phyloP scores from a whole-genome alignment of 2,329 filamentous ascomycete species.

The Clarireedia sp. region DNA sequence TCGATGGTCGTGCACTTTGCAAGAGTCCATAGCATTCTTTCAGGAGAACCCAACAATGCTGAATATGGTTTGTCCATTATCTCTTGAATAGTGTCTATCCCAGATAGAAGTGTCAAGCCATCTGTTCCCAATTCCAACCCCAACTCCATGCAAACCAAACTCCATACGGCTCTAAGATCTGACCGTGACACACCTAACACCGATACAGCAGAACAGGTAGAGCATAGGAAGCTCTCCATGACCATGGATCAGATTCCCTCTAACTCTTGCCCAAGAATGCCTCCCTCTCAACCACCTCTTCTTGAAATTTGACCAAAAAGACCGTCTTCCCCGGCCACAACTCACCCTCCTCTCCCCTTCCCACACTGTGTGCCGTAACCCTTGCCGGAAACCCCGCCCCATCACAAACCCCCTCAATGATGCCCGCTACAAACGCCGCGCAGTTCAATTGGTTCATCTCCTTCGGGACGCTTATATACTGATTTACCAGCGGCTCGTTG shows the following conservation, averaged over 20 bases:
- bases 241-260: not conserved
- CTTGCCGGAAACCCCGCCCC: constrained; percentile 82
- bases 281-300: constrained; percentile 89
- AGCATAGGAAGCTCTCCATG: not conserved
- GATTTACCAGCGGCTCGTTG: constrained; percentile 93
- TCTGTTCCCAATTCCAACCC: not conserved
- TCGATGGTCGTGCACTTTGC: too few species aligned
- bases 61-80: not conserved
- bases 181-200: not conserved
- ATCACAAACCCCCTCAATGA: constrained; percentile 93
- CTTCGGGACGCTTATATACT: constrained; percentile 83
- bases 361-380: constrained; percentile 81
- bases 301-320: constrained; percentile 85
- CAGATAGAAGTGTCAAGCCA: not conserved
- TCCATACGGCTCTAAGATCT: constrained; percentile 10
- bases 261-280: constrained; percentile 59
- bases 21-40: too few species aligned
- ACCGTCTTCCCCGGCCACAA: constrained; percentile 97
- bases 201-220: not conserved
- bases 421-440: constrained; percentile 88
- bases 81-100: not conserved
- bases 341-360: constrained; percentile 51
- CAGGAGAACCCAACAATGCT: not conserved
- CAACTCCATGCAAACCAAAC: not conserved
- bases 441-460: constrained; percentile 97